A percentile compares a stretch with the other conserved stretches of the same genome.
Evolutionary conservation across 306 rosid genomes (phyloP).

Genomic region (Carpinus fangiana): DNA sequence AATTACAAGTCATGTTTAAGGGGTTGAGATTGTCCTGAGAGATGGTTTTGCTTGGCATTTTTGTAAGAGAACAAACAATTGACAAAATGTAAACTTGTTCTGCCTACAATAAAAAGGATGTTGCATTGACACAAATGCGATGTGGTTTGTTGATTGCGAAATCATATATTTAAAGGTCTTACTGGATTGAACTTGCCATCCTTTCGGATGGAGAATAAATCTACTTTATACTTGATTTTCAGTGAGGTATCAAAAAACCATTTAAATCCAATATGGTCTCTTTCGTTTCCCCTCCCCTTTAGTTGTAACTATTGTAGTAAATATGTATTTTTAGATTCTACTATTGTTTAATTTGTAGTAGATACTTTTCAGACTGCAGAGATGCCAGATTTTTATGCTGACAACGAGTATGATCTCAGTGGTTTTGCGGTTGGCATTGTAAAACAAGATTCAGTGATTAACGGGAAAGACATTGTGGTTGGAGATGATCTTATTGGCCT

Average conservation of each 20-base stretch:
- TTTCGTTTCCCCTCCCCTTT: neutral
- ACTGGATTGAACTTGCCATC: neutral
- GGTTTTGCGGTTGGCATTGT: constrained; percentile 93
- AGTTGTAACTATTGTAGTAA: neutral
- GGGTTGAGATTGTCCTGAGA: too few relatives aligned
- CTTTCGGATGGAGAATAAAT: neutral
- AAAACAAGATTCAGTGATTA: constrained; percentile 67
- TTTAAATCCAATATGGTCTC: neutral
- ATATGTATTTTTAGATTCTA: neutral
- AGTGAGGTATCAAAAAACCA: neutral
- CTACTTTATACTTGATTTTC: neutral
- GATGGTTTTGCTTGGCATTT: neutral
- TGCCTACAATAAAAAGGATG: neutral
- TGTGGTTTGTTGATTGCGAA: neutral
- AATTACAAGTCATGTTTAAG: neutral
- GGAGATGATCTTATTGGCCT: constrained; percentile 85
- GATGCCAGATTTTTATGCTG: constrained; percentile 91
- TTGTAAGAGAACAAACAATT: neutral
- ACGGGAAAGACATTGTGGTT: constrained; percentile 66
- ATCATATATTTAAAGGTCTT: neutral
- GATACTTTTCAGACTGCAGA: constrained; percentile 76
- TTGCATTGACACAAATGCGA: neutral
- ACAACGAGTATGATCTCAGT: constrained; percentile 91
- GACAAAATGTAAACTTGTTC: neutral
- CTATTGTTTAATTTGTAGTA: constrained; percentile 11